A percentile compares a stretch with the other conserved stretches of the same genome.
Conservation (phyloP, 2,329 filamentous ascomycete genomes). For the Fusarium fujikuroi region DNA sequence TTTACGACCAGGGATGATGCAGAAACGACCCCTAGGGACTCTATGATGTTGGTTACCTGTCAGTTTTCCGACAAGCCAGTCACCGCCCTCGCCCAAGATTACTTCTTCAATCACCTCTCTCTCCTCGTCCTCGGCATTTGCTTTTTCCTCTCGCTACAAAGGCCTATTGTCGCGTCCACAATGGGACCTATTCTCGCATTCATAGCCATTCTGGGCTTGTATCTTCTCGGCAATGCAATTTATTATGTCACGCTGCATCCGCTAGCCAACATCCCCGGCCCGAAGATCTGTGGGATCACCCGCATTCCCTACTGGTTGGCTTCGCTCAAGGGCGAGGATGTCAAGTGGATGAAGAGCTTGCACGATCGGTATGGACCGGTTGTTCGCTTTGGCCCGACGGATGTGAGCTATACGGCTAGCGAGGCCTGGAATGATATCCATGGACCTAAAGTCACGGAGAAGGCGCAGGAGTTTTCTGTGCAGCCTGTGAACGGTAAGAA, state of each 20-base stretch:
- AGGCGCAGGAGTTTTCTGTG: slow-evolving; percentile 6
- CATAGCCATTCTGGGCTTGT: neutral
- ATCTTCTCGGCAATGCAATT: neutral
- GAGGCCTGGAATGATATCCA: slow-evolving; percentile 22
- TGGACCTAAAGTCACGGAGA: slow-evolving; percentile 13
- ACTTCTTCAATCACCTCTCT: neutral
- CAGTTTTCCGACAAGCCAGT: neutral
- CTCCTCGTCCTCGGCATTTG: neutral
- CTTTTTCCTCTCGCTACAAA: neutral
- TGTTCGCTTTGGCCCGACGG: slow-evolving; percentile 19
- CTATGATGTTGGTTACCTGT: neutral
- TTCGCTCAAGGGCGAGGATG: neutral
- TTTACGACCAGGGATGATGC: neutral
- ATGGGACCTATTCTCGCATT: neutral
- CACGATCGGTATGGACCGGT: slow-evolving; percentile 23
- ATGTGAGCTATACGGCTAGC: slow-evolving; percentile 12
- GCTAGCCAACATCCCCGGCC: slow-evolving; percentile 16
- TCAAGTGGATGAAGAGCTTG: slow-evolving; percentile 8
- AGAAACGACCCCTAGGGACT: neutral
- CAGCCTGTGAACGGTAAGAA: slow-evolving; percentile 10
- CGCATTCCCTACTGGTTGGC: slow-evolving; percentile 19
- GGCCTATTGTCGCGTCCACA: neutral
- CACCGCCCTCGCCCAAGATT: neutral
- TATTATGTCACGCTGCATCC: slow-evolving; percentile 18
- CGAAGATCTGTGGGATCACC: slow-evolving; percentile 11